Evolutionary conservation across 495 filamentous ascomycete species (phyloP).

Genomic region (Tuber melanosporum): DNA sequence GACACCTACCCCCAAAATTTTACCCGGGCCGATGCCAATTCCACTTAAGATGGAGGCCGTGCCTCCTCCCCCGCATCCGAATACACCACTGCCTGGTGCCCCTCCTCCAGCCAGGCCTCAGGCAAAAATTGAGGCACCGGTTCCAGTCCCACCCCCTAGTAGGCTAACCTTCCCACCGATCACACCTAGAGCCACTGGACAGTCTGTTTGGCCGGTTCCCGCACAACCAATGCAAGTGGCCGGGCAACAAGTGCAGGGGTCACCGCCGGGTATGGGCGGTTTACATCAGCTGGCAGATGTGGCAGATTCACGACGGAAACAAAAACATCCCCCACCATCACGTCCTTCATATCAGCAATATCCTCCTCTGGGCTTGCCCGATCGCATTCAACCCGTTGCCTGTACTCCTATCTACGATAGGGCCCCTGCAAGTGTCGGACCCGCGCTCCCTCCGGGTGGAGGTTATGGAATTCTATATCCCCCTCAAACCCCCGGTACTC

Average conservation of each 20-base stretch:
- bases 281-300: constrained; percentile 31
- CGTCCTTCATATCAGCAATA: constrained; percentile 4
- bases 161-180: constrained; percentile 26
- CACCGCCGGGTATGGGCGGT: constrained; percentile 14
- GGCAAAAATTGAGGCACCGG: constrained; percentile 27
- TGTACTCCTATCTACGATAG: not conserved
- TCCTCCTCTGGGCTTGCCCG: not conserved
- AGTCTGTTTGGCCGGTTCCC: constrained; percentile 15
- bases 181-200: constrained; percentile 10
- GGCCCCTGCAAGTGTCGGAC: not conserved
- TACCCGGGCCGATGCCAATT: constrained; percentile 30
- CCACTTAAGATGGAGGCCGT: constrained; percentile 32
- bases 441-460: constrained; percentile 22
- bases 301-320: constrained; percentile 31
- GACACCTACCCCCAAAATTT: constrained; percentile 12
- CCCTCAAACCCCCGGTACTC: constrained; percentile 15
- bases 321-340: constrained; percentile 29
- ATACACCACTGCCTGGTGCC: constrained; percentile 23
- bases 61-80: constrained; percentile 27
- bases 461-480: constrained; percentile 22
- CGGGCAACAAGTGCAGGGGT: constrained; percentile 23
- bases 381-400: not conserved
- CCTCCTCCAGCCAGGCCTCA: constrained; percentile 25
- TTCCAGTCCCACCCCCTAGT: constrained; percentile 27
- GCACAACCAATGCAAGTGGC: constrained; percentile 32